phyloP scores from a whole-genome alignment of 129 eudicot genomes.

The sunflower (Helianthus annuus) region DNA sequence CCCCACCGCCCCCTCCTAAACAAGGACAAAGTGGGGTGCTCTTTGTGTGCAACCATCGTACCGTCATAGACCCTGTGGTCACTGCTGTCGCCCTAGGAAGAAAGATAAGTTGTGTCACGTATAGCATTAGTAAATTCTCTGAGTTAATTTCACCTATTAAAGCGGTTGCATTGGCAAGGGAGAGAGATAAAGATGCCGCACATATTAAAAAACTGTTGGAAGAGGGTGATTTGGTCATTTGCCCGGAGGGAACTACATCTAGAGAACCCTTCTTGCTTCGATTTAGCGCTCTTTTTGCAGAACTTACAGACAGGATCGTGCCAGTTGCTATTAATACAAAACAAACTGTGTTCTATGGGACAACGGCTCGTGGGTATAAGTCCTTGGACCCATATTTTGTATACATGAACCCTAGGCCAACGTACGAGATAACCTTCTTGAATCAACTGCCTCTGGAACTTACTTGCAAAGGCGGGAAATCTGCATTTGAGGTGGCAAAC shows the following conservation, averaged over 20 bases:
- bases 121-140: constrained; percentile 77
- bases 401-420: constrained; percentile 88
- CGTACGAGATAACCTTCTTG: constrained; percentile 79
- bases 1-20: constrained; percentile 76
- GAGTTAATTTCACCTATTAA: constrained; percentile 74
- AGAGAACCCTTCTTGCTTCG: constrained; percentile 74
- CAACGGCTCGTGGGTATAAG: constrained; percentile 73
- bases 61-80: constrained; percentile 72
- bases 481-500: constrained; percentile 80
- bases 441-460: constrained; percentile 57
- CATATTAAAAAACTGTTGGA: constrained; percentile 58
- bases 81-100: constrained; percentile 72
- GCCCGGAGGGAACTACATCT: constrained; percentile 90
- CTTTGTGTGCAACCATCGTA: constrained; percentile 86
- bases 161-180: constrained; percentile 76
- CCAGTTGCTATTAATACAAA: constrained; percentile 81
- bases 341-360: constrained; percentile 72
- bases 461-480: constrained; percentile 61
- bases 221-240: constrained; percentile 81
- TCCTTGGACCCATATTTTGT: constrained; percentile 68
- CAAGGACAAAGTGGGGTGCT: constrained; percentile 69
- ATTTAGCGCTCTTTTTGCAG: constrained; percentile 87
- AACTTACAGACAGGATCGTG: constrained; percentile 78
- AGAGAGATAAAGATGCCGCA: constrained; percentile 71
- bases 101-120: constrained; percentile 76